Evolutionary conservation across 495 filamentous ascomycete genomes (phyloP), one percentile per base, ranked within the genome.

Genomic region (Bathelium albidoporum): DNA sequence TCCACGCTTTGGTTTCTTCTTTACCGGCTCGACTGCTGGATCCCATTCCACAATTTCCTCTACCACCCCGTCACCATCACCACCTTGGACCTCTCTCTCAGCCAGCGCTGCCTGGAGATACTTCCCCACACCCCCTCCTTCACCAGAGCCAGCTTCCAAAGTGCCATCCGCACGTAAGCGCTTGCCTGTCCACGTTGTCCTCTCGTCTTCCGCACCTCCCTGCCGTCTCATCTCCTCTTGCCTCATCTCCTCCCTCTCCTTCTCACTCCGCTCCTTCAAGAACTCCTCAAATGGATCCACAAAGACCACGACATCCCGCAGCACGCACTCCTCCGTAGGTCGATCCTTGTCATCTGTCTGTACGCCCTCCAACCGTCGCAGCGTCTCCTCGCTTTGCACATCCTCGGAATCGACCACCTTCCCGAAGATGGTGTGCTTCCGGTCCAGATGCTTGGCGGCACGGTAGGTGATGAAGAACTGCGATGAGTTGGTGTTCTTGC

Each of bases 231-330:
- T 70, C 58, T 78, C 75, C 62, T 76, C 77, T 24, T 72, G 66
- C 32, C 70, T 65, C 43, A 68, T 68, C 49, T 74, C 74, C 52
- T 69, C 69, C 2, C 66, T 68, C 41, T 77, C 77, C 61, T 71
- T 76, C 62, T 83, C 77, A 32, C 67, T 70, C 66, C 85, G 81
- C 68, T 89, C 80, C 71, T 85, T 87, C 68, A 83, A 68, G 71
- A 93, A 97, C 74, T 96, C 94, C 68, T 95, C 90, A 73, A 99
- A 99, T 1, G 92, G 92, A 74, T 99, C 94, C 2, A 97, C 83
- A 66, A 95, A 92, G 5, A 99, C 84, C 2, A 89, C 86, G 0
- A 97, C 81, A 32, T 94, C 88, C 69, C 86, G 82, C 62, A 99
- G 91, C 41, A 82, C 70, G 24, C 95, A 85, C 29, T 90, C 85